A percentile compares a stretch with the other conserved stretches of the same genome.
Evolutionary conservation across 73 alveolate genomes (phyloP).

Genomic region (Tetrahymena borealis): DNA sequence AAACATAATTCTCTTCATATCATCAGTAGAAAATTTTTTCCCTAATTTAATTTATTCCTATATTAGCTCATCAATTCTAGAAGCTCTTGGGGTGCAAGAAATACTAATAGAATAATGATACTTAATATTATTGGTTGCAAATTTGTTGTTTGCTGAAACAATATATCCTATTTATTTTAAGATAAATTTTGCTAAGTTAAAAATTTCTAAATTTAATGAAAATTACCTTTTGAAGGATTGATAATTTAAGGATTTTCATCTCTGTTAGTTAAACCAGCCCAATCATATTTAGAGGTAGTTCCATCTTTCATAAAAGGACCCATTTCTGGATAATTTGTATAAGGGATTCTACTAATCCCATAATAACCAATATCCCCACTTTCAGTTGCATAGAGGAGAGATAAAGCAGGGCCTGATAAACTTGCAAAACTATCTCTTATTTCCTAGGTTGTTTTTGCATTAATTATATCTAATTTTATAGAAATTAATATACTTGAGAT

Average conservation of each 20-base stretch:
- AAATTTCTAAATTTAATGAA: background rate
- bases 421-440: background rate
- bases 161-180: conserved; percentile 61
- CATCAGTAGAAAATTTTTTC: background rate
- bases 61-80: conserved; percentile 5
- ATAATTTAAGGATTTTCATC: conserved; percentile 71
- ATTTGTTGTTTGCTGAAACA: conserved; percentile 83
- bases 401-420: background rate
- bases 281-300: conserved; percentile 61
- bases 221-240: conserved; percentile 70
- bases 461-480: background rate
- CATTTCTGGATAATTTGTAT: conserved; percentile 32
- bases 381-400: background rate
- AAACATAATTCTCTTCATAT: background rate
- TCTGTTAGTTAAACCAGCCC: conserved; percentile 54
- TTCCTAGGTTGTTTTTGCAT: background rate
- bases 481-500: background rate
- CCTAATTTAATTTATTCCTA: background rate
- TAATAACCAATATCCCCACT: background rate
- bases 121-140: conserved; percentile 25
- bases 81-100: conserved; percentile 28
- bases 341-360: background rate
- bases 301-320: conserved; percentile 70
- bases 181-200: background rate
- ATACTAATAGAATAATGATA: conserved; percentile 3